A percentile compares a stretch with the other conserved stretches of the same genome.
phyloP scores from a whole-genome alignment of 176 grass and related monocot species.

The Rhipidocladum racemiflorum region DNA sequence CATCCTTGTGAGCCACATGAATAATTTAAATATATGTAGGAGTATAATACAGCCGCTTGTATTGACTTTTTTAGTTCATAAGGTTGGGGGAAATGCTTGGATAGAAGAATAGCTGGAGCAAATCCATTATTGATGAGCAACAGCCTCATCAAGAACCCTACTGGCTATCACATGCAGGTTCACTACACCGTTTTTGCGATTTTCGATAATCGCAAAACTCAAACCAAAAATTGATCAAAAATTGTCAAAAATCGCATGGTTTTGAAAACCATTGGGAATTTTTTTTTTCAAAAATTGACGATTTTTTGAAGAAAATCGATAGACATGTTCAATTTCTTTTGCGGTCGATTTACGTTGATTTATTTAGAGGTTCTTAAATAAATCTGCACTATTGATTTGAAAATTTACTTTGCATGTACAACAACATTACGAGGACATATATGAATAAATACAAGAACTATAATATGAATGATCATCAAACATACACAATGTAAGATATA shows the following conservation, averaged over 20 bases:
- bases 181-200: too few species aligned
- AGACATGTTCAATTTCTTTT: too few species aligned
- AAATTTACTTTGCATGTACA: constrained; percentile 16
- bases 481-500: constrained; percentile 11
- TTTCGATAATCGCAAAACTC: too few species aligned
- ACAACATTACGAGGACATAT: constrained; percentile 11
- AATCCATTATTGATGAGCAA: constrained; percentile 22
- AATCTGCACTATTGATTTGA: neutral
- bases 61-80: neutral
- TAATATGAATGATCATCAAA: constrained; percentile 23
- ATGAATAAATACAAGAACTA: constrained; percentile 35
- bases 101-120: neutral
- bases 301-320: too few species aligned
- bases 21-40: neutral
- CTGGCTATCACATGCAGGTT: constrained; percentile 25
- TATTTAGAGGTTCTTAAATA: neutral
- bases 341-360: too few species aligned
- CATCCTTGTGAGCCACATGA: constrained; percentile 13
- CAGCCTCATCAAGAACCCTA: constrained; percentile 22
- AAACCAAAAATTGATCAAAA: too few species aligned
- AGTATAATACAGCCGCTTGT: neutral
- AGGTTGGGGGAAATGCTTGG: neutral
- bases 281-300: too few species aligned
- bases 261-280: too few species aligned
- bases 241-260: too few species aligned